Base-by-base conservation (phyloP, 768 basidiomycete species). In the Antrodiella citrinella region DNA sequence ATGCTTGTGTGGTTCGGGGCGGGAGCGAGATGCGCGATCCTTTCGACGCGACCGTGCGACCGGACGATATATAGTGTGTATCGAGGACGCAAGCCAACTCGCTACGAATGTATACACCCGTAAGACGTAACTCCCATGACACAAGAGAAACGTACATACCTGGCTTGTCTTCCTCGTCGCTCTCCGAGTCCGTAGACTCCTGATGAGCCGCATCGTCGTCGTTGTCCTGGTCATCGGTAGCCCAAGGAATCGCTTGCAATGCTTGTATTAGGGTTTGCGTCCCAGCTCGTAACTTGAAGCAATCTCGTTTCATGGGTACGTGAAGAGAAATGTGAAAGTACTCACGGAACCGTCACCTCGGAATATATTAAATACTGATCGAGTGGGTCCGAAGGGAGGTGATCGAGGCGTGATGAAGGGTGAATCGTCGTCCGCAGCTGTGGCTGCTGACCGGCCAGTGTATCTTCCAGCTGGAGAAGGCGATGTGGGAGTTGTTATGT, bases 231-330 rank as follows among this genome's bases (percentile, higher is more conserved):
- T 76, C 73, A 52, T 75, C 77, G 38, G 82, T 80, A 26, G 76
- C 74, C 84, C 83, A 87, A 18, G 90, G 91, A 39, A 91, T 72
- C 1, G 88, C 90, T 59, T 91, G 90, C 12, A 92, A 72, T 3
- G 87, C 90, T 67, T 91, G 90, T 35, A 92, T 91, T 45, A 92
- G 78, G 2, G 90, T 87, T 62, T 92, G 91, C 2, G 90, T 92
- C 13, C 90, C 90, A 21, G 82, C 80, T 38, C 87, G 83, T 81
- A 92, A 86, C 90, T 92, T 61, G 30, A 55, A 51, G 43, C 52
- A 51, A 51, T 48, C 22, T 40, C 13, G 50, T 49, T 22, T 41
- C 49, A 45, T 53, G 12, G 39, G 35, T 43, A 43, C 44, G 44
- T 40, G 15, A 19, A 22, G 13, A 19, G 24, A 24, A 18, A 52